phyloP scores from a whole-genome alignment of 2,329 filamentous ascomycete species.

The Ascochyta koolunga region DNA sequence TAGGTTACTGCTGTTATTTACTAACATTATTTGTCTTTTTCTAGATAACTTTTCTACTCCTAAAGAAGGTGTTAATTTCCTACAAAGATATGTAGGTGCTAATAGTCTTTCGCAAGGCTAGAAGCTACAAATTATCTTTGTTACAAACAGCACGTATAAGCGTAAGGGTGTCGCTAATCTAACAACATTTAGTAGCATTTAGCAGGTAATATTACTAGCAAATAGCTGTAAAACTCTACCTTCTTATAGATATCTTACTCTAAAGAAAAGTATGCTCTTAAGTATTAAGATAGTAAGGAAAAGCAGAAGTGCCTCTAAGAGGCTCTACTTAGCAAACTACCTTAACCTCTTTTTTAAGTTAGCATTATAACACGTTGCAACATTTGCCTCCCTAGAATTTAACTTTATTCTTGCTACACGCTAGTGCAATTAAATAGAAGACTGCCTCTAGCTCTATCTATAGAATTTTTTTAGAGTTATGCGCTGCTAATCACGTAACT shows the following conservation, averaged over 20 bases:
- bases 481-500: no score
- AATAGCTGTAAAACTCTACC: no score
- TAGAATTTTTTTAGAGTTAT: no score
- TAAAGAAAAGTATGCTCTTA: conserved; percentile 10
- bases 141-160: no score
- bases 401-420: background rate
- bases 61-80: no score
- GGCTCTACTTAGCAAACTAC: conserved; percentile 18
- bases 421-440: background rate
- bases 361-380: background rate
- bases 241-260: background rate
- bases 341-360: conserved; percentile 16
- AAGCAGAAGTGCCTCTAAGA: background rate
- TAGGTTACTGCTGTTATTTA: no score
- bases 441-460: background rate
- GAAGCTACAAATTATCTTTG: no score
- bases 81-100: no score
- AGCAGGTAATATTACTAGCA: background rate
- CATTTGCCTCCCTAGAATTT: background rate
- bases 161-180: background rate
- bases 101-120: no score
- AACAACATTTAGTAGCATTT: background rate
- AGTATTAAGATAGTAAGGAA: conserved; percentile 14
- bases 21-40: no score
- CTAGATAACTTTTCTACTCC: no score